These are phyloP conservation scores for Dacryopinax spathularia DNA, from an alignment of 768 basidiomycete genomes.

Conservation along the genomic window DNA sequence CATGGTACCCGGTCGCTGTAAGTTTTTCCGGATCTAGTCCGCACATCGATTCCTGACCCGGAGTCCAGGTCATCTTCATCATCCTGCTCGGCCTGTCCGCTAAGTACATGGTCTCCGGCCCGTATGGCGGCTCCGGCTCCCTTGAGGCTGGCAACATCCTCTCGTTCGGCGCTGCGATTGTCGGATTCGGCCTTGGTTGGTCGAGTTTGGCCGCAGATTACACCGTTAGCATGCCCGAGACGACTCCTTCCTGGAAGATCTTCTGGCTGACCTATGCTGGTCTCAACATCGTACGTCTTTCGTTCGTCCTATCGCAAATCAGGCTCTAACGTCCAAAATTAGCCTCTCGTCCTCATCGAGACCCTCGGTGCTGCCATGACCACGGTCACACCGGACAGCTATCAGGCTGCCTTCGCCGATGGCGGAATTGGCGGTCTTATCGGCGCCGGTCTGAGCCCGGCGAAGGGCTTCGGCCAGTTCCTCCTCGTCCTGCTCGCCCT, in stretches of 20 bases:
- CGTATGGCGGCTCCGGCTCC: slow-evolving; percentile 21
- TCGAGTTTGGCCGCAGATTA: slow-evolving; percentile 29
- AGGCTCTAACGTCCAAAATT: slow-evolving; percentile 15
- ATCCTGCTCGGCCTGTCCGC: slow-evolving; percentile 22
- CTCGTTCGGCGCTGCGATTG: slow-evolving; percentile 26
- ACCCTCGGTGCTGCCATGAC: slow-evolving; percentile 36
- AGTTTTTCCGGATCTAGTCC: slow-evolving; percentile 24
- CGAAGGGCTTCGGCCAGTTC: slow-evolving; percentile 34
- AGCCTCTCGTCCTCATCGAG: slow-evolving; percentile 27
- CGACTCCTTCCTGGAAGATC: slow-evolving; percentile 25
- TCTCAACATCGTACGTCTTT: slow-evolving; percentile 14
- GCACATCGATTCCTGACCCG: slow-evolving; percentile 9
- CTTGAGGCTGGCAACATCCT: slow-evolving; percentile 26
- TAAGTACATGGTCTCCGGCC: slow-evolving; percentile 17
- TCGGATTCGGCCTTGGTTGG: slow-evolving; percentile 32
- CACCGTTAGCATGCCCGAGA: slow-evolving; percentile 31
- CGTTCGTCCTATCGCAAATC: not conserved
- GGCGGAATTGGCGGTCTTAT: slow-evolving; percentile 36
- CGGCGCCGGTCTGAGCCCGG: slow-evolving; percentile 27
- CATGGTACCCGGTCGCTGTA: slow-evolving; percentile 31
- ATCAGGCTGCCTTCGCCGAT: slow-evolving; percentile 24
- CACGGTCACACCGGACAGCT: slow-evolving; percentile 25
- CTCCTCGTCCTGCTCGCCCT: slow-evolving; percentile 34
- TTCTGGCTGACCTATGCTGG: slow-evolving; percentile 30
- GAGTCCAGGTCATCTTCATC: slow-evolving; percentile 11